A percentile compares a stretch with the other conserved stretches of the same genome.
Conservation (phyloP, 1,284 basidiomycete genomes). For the Ustilago tritici region DNA sequence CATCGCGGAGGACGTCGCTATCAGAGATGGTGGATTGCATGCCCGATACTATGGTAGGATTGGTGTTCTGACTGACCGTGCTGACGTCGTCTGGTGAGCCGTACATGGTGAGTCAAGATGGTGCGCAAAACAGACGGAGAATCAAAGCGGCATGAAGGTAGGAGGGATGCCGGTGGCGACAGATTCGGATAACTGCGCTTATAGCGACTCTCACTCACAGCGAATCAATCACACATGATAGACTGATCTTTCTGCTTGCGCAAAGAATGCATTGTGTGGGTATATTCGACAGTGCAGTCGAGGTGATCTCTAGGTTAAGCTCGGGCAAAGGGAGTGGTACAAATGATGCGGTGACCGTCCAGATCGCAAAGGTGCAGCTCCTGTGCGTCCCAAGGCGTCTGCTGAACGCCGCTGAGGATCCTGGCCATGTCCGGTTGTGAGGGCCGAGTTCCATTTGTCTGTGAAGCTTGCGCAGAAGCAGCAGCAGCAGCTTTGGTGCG, state of each 20-base stretch:
- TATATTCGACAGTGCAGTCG: conserved; percentile 20
- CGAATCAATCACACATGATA: background rate
- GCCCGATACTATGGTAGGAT: background rate
- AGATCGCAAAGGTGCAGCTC: conserved; percentile 48
- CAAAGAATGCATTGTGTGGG: conserved; percentile 32
- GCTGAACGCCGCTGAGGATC: conserved; percentile 34
- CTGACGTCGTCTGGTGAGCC: conserved; percentile 40
- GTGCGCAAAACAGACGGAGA: background rate
- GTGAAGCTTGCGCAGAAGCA: conserved; percentile 3
- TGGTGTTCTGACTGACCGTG: conserved; percentile 14
- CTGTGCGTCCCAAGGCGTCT: conserved; percentile 47
- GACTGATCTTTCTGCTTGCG: background rate
- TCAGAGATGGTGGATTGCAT: conserved; percentile 22
- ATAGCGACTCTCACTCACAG: background rate
- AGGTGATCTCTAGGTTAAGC: conserved; percentile 14
- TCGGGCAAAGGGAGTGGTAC: conserved; percentile 37
- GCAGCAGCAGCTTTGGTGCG: conserved; percentile 17
- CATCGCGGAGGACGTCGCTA: conserved; percentile 36
- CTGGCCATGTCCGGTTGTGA: conserved; percentile 12
- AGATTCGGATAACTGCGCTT: background rate
- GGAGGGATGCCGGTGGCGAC: too few species aligned
- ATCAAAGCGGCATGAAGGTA: background rate
- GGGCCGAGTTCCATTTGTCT: background rate
- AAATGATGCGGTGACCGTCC: conserved; percentile 49
- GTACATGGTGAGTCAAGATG: conserved; percentile 14